Evolutionary conservation across 73 alveolate species (phyloP), one percentile per base, ranked within the genome.

Genomic region (Blepharisma japonicum): DNA sequence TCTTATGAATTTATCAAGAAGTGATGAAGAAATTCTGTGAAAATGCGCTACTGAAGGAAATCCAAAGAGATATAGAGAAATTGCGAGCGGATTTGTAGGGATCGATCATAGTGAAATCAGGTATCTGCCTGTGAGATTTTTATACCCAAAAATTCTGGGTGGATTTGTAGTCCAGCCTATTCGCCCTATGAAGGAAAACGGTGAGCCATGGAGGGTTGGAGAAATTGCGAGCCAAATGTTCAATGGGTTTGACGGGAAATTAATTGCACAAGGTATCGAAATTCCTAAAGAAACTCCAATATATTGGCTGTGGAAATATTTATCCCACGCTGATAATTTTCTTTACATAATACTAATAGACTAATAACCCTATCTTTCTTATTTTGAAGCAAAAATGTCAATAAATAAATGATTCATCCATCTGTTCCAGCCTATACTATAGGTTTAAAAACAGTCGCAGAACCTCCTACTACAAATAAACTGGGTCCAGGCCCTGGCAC

Each of bases 401-500:
- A n/a, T n/a, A n/a, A n/a, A n/a, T n/a, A n/a, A n/a, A 56, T 56
- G 72, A 56, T 7, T 7, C 18, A 7, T 38, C 18, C 18, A 6
- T 56, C 72, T 7, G 18, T 38, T 6, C 72, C 72, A 9, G 72
- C 72, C 25, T 56, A 38, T 8, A 56, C 45, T 20, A 7, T 56
- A 7, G 72, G 72, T 7, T 6, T 7, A 7, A 56, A 56, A 38
- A 9, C 72, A 7, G 45, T 7, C 20, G 6, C 45, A 7, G 46
- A 9, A 6, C 72, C 42, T 56, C 42, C 6, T 8, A 56, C 20
- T 7, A 20, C 46, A 14, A 20, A 56, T 20, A 20, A 56, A 9
- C 18, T 20, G 9, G 18, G 9, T 20, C 72, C 72, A 56, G 72
- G 72, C 72, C 72, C 72, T 56, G 72, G 72, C 7, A 56, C 72